phyloP scores from a whole-genome alignment of 352 stramenopile species.

The Globisporangium carolinianum region DNA sequence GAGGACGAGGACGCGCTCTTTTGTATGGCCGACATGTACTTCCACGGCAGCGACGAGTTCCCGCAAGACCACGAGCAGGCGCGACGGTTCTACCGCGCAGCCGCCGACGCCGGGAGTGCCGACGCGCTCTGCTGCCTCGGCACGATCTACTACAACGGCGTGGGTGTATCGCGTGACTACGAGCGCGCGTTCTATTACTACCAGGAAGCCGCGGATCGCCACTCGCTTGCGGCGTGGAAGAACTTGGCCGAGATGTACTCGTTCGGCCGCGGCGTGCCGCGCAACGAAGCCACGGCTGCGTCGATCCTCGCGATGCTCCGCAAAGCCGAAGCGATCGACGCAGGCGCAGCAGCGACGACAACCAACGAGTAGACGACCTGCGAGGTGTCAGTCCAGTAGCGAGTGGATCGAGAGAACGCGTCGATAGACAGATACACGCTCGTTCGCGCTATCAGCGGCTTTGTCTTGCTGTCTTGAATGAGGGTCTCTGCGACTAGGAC shows the following conservation, averaged over 20 bases:
- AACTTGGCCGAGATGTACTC: conserved; percentile 87
- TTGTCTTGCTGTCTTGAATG: too few species aligned
- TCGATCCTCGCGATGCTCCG: conserved; percentile 83
- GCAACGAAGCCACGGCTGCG: conserved; percentile 70
- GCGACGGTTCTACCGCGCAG: conserved; percentile 56
- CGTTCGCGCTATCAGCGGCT: too few species aligned
- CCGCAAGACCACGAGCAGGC: conserved; percentile 64
- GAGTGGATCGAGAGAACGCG: neutral
- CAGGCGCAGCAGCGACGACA: conserved; percentile 1
- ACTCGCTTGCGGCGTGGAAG: conserved; percentile 86
- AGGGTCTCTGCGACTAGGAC: too few species aligned
- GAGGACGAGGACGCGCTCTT: conserved; percentile 71
- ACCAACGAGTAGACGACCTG: neutral
- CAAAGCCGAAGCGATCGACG: conserved; percentile 8
- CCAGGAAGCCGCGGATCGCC: conserved; percentile 71
- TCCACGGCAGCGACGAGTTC: conserved; percentile 74
- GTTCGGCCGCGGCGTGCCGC: conserved; percentile 60
- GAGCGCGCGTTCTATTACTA: conserved; percentile 83
- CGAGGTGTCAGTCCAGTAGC: neutral
- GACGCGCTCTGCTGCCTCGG: conserved; percentile 80
- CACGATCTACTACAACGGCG: conserved; percentile 71
- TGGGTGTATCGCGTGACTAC: conserved; percentile 62
- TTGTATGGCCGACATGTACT: conserved; percentile 85
- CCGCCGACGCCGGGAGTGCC: conserved; percentile 55
- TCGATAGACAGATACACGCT: neutral